These are phyloP conservation scores for Fusarium sp. DNA, from an alignment of 2,329 filamentous ascomycete species.

Conservation along the genomic window DNA sequence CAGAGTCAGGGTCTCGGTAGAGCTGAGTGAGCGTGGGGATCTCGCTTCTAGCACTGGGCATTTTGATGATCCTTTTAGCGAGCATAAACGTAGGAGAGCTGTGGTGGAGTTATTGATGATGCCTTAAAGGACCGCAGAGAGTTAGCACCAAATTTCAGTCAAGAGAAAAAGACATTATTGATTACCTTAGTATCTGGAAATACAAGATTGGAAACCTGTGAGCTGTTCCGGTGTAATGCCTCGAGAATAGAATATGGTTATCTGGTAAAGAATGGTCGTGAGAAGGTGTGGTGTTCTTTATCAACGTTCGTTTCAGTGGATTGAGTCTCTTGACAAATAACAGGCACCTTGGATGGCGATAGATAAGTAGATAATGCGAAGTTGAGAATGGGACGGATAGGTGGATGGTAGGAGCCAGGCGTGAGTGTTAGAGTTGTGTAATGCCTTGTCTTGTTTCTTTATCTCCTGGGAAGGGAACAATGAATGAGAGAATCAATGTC, in stretches of 20 bases:
- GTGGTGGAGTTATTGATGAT: not conserved
- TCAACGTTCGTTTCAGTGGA: not conserved
- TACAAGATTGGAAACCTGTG: not conserved
- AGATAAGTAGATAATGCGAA: not conserved
- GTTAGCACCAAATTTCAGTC: not conserved
- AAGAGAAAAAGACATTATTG: not conserved
- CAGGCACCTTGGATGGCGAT: not conserved
- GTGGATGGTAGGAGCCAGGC: not conserved
- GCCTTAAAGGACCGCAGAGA: not conserved
- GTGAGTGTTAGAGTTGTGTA: not conserved
- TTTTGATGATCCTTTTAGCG: conserved; percentile 47
- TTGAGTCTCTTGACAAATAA: no score
- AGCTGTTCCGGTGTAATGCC: conserved; percentile 5
- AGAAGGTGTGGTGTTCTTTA: not conserved
- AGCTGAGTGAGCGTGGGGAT: conserved; percentile 75
- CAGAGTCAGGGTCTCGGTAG: conserved; percentile 60
- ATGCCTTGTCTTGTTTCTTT: conserved; percentile 4
- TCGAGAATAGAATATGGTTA: not conserved
- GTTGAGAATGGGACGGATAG: not conserved
- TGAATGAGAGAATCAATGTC: no score
- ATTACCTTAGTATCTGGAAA: not conserved
- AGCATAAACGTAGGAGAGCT: conserved; percentile 32
- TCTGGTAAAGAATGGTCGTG: not conserved
- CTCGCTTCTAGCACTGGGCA: conserved; percentile 54
- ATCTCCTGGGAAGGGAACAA: conserved; percentile 4